These are phyloP conservation scores for Collybia sordida DNA, from an alignment of 768 basidiomycete species.

Conservation along the genomic window DNA sequence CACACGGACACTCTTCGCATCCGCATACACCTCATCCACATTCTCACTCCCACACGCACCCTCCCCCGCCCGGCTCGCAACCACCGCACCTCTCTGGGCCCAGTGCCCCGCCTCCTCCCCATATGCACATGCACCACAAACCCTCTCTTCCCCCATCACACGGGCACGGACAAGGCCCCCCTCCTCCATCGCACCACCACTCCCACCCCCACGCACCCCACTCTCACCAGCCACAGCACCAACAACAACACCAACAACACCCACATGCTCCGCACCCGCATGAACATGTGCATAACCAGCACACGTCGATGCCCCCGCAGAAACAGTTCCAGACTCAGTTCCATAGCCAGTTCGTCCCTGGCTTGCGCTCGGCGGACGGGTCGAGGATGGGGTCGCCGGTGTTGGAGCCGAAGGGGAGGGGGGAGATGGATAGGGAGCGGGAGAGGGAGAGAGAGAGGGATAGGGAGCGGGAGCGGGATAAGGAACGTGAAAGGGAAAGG, in stretches of 20 bases:
- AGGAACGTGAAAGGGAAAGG: constrained; percentile 22
- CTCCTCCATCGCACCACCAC: neutral
- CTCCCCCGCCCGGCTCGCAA: neutral
- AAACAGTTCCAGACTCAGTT: constrained; percentile 31
- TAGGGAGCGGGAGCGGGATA: constrained; percentile 28
- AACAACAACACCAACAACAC: too few relatives aligned
- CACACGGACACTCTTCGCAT: too few relatives aligned
- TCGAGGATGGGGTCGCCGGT: constrained; percentile 17
- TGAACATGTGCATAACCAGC: neutral
- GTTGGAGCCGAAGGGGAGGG: constrained; percentile 12
- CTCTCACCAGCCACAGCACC: neutral
- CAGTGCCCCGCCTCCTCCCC: neutral
- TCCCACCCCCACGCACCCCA: constrained; percentile 2
- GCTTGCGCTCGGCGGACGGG: constrained; percentile 3
- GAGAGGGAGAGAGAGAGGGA: neutral
- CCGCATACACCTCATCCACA: neutral
- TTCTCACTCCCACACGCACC: neutral
- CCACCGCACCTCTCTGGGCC: neutral
- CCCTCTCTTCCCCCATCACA: neutral
- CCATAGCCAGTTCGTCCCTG: constrained; percentile 24
- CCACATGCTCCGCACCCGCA: neutral
- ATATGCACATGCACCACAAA: neutral
- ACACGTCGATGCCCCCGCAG: constrained; percentile 18
- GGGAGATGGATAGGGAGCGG: constrained; percentile 2
- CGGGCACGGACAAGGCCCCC: neutral